phyloP scores from a whole-genome alignment of 1,284 basidiomycete genomes.

The Somion occarium region DNA sequence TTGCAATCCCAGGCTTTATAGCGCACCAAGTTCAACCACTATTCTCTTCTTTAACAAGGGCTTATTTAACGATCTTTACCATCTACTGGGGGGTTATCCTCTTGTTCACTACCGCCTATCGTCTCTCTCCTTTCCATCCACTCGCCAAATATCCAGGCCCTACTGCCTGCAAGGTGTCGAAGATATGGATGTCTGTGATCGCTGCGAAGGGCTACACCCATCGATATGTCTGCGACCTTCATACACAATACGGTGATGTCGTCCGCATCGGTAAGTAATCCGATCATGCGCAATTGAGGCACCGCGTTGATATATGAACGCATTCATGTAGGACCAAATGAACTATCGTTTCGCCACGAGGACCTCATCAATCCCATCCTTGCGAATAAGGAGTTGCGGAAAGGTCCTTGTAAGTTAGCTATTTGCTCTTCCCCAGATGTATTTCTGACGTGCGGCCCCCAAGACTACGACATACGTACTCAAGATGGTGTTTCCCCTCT shows the following conservation, averaged over 20 bases:
- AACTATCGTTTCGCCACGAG: conserved; percentile 6
- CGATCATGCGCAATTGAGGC: background rate
- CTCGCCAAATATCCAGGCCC: conserved; percentile 11
- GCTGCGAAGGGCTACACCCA: background rate
- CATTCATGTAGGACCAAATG: background rate
- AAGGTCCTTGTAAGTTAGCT: conserved; percentile 12
- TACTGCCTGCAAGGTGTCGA: conserved; percentile 13
- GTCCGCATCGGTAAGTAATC: conserved; percentile 4
- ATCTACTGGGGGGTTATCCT: background rate
- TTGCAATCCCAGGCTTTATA: background rate
- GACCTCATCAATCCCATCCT: conserved; percentile 9
- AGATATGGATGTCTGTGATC: conserved; percentile 8
- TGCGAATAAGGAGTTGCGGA: conserved; percentile 8
- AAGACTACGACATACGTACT: conserved; percentile 10
- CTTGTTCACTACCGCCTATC: background rate
- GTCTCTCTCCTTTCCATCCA: conserved; percentile 7
- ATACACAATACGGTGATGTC: conserved; percentile 8
- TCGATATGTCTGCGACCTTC: background rate
- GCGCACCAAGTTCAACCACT: background rate
- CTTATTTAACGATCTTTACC: background rate
- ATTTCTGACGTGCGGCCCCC: background rate
- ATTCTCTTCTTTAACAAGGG: background rate
- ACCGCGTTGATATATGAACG: background rate
- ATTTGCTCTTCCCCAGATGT: background rate
- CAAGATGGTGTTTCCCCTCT: background rate